Evolutionary conservation across 1,139 yeast species (phyloP).

Genomic region (Entelexis sorbosivorans): DNA sequence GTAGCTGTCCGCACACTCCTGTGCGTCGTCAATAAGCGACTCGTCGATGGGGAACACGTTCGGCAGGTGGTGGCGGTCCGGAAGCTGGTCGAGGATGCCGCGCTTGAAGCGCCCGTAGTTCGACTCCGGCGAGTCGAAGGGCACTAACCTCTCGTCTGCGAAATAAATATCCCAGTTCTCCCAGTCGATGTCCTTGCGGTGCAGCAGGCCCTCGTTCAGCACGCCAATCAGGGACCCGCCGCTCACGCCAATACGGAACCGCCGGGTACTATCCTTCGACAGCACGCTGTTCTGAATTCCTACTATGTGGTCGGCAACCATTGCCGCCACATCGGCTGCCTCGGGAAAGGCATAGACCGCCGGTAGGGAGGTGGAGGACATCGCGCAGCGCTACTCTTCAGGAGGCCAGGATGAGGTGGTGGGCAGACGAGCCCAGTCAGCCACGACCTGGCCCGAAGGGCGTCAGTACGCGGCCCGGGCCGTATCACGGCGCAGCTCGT

Average conservation of each 20-base stretch:
- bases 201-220: slow-evolving; percentile 69
- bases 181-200: slow-evolving; percentile 73
- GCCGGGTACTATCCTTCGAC: slow-evolving; percentile 29
- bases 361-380: slow-evolving; percentile 38
- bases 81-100: slow-evolving; percentile 62
- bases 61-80: slow-evolving; percentile 43
- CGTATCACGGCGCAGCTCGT: background rate
- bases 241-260: slow-evolving; percentile 82
- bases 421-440: background rate
- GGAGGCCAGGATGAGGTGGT: background rate
- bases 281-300: slow-evolving; percentile 70
- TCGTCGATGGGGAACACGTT: slow-evolving; percentile 76
- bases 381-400: slow-evolving; percentile 1
- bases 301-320: slow-evolving; percentile 85
- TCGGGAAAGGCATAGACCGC: slow-evolving; percentile 84
- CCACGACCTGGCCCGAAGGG: background rate
- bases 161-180: slow-evolving; percentile 91
- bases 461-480: background rate
- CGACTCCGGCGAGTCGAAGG: slow-evolving; percentile 70
- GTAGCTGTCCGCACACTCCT: slow-evolving; percentile 87
- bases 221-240: slow-evolving; percentile 90
- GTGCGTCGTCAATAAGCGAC: slow-evolving; percentile 65
- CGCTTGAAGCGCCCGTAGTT: slow-evolving; percentile 84
- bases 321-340: slow-evolving; percentile 82
- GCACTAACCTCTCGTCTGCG: slow-evolving; percentile 93